Evolutionary conservation across 1,284 basidiomycete genomes (phyloP).

Genomic region (Cutaneotrichosporon daszewskae): DNA sequence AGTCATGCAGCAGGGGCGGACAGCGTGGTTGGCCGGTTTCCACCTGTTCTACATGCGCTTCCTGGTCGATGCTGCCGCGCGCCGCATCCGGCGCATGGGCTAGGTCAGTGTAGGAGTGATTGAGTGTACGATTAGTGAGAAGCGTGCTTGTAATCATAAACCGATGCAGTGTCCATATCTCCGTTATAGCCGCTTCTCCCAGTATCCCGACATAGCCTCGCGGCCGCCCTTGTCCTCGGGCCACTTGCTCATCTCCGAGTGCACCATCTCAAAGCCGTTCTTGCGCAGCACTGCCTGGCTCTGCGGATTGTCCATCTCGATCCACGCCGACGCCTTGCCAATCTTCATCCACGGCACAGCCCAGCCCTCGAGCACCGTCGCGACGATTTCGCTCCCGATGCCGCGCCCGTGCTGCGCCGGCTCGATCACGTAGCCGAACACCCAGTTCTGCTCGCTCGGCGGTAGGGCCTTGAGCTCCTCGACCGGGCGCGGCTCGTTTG

Average conservation of each 20-base stretch:
- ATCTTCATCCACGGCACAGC: slow-evolving; percentile 9
- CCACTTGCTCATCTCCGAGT: slow-evolving; percentile 11
- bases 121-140: no score
- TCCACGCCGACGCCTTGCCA: slow-evolving; percentile 7
- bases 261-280: slow-evolving; percentile 14
- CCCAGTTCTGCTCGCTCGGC: slow-evolving; percentile 6
- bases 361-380: slow-evolving; percentile 9
- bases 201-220: not conserved
- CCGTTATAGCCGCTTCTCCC: no score
- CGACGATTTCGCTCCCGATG: slow-evolving; percentile 11
- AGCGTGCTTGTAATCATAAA: no score
- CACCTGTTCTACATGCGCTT: no score
- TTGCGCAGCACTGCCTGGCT: slow-evolving; percentile 4
- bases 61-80: no score
- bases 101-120: no score
- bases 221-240: slow-evolving; percentile 25
- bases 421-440: slow-evolving; percentile 19
- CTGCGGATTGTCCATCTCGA: slow-evolving; percentile 15
- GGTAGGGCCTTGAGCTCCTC: slow-evolving; percentile 3
- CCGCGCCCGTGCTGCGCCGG: slow-evolving; percentile 12
- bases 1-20: no score
- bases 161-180: no score
- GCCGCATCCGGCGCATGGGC: no score
- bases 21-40: no score
- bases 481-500: no score